Percentiles rank a stretch among this genome's conserved stretches.
Conservation (phyloP, 257 asterid species). For the Scutellaria barbata region DNA sequence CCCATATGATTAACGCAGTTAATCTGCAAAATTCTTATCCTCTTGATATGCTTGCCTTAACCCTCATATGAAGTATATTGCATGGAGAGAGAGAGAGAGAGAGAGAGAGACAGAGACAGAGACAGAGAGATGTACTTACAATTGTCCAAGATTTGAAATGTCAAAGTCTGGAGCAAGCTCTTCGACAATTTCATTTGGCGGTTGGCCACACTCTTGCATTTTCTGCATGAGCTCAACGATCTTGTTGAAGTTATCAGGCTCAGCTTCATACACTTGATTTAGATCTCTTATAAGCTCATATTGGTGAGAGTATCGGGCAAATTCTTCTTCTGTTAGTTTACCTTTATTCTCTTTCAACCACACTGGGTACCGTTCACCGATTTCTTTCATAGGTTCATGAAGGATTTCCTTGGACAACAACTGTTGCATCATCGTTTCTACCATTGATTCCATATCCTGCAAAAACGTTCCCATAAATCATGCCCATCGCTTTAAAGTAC, state of each 20-base stretch:
- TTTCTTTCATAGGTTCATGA: conserved; percentile 96
- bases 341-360: conserved; percentile 85
- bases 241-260: conserved; percentile 88
- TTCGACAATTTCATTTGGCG: conserved; percentile 86
- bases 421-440: conserved; percentile 98
- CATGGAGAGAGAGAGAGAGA: neutral
- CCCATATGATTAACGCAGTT: conserved; percentile 1
- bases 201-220: conserved; percentile 99
- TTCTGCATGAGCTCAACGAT: conserved; percentile 98
- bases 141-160: conserved; percentile 72
- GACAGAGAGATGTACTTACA: conserved; percentile 62
- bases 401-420: conserved; percentile 94
- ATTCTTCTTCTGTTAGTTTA: conserved; percentile 68
- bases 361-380: conserved; percentile 85
- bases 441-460: conserved; percentile 92
- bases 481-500: conserved; percentile 11
- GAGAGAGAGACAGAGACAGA: no score
- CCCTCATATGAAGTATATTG: neutral
- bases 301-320: conserved; percentile 62
- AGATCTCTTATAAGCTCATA: conserved; percentile 71
- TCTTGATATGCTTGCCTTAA: neutral
- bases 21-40: neutral
- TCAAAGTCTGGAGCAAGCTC: conserved; percentile 94
- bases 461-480: neutral
- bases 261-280: conserved; percentile 70